These are phyloP conservation scores for Trichosporon inkin DNA, from an alignment of 1,284 basidiomycete genomes.

Conservation along the genomic window DNA sequence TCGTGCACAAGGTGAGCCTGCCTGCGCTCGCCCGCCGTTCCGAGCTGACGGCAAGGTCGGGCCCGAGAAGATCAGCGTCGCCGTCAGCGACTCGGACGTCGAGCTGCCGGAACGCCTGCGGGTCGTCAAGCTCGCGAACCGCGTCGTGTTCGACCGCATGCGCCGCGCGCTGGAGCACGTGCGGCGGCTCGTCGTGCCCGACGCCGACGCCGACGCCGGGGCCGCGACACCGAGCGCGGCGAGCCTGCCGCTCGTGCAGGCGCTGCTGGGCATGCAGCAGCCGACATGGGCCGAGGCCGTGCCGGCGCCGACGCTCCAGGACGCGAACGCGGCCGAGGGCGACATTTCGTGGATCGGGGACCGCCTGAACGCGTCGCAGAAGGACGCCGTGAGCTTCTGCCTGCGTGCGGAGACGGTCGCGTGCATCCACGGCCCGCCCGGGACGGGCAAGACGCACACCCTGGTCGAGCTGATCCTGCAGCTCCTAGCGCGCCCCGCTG, in stretches of 20 bases:
- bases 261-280: conserved; percentile 61
- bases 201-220: conserved; percentile 13
- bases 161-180: conserved; percentile 68
- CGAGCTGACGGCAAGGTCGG: conserved; percentile 58
- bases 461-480: conserved; percentile 86
- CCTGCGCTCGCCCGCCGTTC: neutral
- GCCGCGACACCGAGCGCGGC: neutral
- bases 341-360: conserved; percentile 68
- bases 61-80: conserved; percentile 70
- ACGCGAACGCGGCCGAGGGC: neutral
- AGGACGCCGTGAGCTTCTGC: conserved; percentile 58
- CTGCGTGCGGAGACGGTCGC: conserved; percentile 62
- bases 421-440: conserved; percentile 95
- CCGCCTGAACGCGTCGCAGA: conserved; percentile 76
- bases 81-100: conserved; percentile 63
- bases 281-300: conserved; percentile 29
- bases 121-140: conserved; percentile 83
- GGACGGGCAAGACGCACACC: conserved; percentile 87
- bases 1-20: conserved; percentile 67
- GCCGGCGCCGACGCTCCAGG: conserved; percentile 10
- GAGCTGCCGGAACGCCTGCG: conserved; percentile 78
- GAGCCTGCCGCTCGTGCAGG: conserved; percentile 55
- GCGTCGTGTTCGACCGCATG: conserved; percentile 88
- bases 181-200: conserved; percentile 52
- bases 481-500: conserved; percentile 55